A percentile compares a stretch with the other conserved stretches of the same genome.
Evolutionary conservation across 768 basidiomycete genomes (phyloP).

Genomic region (Collybia sp.): DNA sequence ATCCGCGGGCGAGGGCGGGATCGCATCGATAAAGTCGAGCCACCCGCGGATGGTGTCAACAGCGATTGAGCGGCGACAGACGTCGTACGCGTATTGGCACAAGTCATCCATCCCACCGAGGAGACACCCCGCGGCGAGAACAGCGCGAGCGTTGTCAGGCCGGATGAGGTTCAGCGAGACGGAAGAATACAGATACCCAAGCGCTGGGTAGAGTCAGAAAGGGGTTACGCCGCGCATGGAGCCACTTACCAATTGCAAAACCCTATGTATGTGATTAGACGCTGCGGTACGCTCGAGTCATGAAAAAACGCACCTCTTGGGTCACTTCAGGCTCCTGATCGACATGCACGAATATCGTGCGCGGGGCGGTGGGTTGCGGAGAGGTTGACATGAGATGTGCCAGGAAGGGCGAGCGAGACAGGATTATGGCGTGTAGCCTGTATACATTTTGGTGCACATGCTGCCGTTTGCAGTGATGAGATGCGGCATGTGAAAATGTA

Average conservation of each 20-base stretch:
- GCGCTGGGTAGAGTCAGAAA: conserved; percentile 37
- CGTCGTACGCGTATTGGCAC: conserved; percentile 71
- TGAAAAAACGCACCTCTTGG: conserved; percentile 58
- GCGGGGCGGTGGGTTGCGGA: conserved; percentile 59
- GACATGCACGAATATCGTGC: conserved; percentile 69
- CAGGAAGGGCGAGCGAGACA: conserved; percentile 84
- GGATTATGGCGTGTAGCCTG: conserved; percentile 78
- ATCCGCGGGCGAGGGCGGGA: conserved; percentile 41
- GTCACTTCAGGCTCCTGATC: conserved; percentile 81
- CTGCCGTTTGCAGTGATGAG: conserved; percentile 35
- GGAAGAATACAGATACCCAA: conserved; percentile 79
- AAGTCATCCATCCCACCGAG: conserved; percentile 90
- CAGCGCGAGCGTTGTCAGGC: conserved; percentile 77
- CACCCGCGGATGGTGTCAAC: conserved; percentile 72
- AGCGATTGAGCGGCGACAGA: conserved; percentile 71
- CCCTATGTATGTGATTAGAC: conserved; percentile 35
- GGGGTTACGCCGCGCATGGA: conserved; percentile 4
- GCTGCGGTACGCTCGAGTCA: too few relatives aligned
- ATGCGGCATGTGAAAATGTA: conserved; percentile 1
- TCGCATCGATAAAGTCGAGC: conserved; percentile 70
- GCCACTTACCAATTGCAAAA: conserved; percentile 63
- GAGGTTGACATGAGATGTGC: conserved; percentile 86
- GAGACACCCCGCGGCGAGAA: conserved; percentile 80
- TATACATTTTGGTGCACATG: conserved; percentile 74
- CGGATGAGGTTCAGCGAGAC: conserved; percentile 63